Evolutionary conservation across 257 asterid genomes (phyloP).

Genomic region (Schizonepeta tenuifolia): DNA sequence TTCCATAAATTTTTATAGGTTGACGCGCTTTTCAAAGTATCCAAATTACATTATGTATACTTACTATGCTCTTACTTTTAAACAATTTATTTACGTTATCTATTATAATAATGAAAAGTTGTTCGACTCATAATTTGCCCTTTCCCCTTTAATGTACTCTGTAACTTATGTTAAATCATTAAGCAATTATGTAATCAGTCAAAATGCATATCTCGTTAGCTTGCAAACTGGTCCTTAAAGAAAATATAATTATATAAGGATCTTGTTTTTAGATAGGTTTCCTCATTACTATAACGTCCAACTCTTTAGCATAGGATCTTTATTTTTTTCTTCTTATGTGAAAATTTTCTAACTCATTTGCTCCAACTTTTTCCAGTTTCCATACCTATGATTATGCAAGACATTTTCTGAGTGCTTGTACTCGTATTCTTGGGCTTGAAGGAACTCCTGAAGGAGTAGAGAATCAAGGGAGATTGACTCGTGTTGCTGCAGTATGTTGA

Average conservation of each 20-base stretch:
- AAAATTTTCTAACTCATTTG: constrained; percentile 35
- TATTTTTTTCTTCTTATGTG: not conserved
- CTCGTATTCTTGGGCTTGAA: constrained; percentile 94
- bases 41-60: not conserved
- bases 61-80: not conserved
- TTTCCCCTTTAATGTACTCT: too few species aligned
- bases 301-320: constrained; percentile 13
- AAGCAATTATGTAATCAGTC: not conserved
- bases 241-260: not conserved
- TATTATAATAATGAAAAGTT: too few species aligned
- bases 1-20: not conserved
- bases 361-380: constrained; percentile 61
- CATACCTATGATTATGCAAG: constrained; percentile 96
- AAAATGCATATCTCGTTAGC: not conserved
- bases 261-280: not conserved
- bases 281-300: not conserved
- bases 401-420: constrained; percentile 92
- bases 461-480: constrained; percentile 94
- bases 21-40: not conserved
- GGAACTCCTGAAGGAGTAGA: constrained; percentile 98
- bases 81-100: not conserved
- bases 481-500: constrained; percentile 84
- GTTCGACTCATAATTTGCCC: too few species aligned
- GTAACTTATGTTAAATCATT: too few species aligned
- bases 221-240: not conserved